A percentile compares a stretch with the other conserved stretches of the same genome.
phyloP scores from a whole-genome alignment of 2,329 filamentous ascomycete species.

The Fusarium neocosmosporiellum region DNA sequence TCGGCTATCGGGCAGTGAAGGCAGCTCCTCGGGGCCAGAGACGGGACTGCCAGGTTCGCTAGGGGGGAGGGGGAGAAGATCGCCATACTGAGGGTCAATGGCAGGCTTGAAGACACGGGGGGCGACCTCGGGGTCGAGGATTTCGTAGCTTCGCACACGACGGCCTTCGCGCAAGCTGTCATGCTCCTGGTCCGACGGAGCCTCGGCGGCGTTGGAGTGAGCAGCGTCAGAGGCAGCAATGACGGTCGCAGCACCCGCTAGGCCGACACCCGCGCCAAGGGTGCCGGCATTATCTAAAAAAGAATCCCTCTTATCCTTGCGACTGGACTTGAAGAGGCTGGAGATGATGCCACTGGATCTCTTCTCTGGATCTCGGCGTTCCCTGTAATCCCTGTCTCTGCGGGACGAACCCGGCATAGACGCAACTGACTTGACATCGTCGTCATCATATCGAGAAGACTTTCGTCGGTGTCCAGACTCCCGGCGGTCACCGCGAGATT shows the following conservation, averaged over 20 bases:
- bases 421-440: constrained; percentile 61
- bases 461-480: constrained; percentile 49
- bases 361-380: constrained; percentile 51
- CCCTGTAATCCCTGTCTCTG: constrained; percentile 47
- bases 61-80: constrained; percentile 72
- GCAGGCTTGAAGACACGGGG: constrained; percentile 70
- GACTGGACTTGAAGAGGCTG: constrained; percentile 59
- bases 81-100: constrained; percentile 74
- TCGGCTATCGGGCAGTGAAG: constrained; percentile 69
- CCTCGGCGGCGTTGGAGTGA: constrained; percentile 60
- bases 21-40: constrained; percentile 54
- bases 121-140: constrained; percentile 68
- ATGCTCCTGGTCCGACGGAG: constrained; percentile 53
- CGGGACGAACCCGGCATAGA: constrained; percentile 48
- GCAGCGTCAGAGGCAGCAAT: constrained; percentile 51
- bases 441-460: constrained; percentile 55
- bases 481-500: constrained; percentile 49
- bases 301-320: constrained; percentile 63
- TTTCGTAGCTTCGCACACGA: constrained; percentile 46
- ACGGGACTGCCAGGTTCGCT: constrained; percentile 65
- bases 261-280: constrained; percentile 76
- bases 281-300: constrained; percentile 80
- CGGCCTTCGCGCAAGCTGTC: constrained; percentile 39
- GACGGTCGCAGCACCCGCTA: constrained; percentile 62
- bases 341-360: constrained; percentile 59